Evolutionary conservation across 2,329 filamentous ascomycete species (phyloP), one percentile per base, ranked within the genome.

Genomic region (Furcasterigmium furcatum): DNA sequence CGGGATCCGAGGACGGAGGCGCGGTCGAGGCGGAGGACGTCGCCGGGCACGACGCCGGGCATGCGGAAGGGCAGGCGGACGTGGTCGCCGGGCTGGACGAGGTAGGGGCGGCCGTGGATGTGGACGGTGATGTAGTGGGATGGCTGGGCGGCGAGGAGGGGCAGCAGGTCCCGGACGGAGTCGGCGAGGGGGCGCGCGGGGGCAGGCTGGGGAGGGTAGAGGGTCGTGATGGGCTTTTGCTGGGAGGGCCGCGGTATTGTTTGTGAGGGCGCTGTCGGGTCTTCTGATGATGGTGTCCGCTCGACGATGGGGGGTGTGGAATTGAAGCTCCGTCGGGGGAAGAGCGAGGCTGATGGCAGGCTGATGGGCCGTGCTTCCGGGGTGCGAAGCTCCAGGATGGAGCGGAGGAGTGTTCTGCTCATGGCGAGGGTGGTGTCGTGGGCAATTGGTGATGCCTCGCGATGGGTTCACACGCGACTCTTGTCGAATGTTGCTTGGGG

Each of bases 1-100:
- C 94, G 79, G 55, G 85, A 92, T 22, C 94, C 94, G 38, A 99
- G 71, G 44, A 85, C 74, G 34, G 82, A 85, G 20, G 91, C 94
- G 46, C 91, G 85, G 70, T 96, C 92, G 47, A 99, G 77, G 7
- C 91, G 87, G 49, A 99, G 76, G 30, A 95, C 73, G 62, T 97
- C 92, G 24, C 94, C 94, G 1, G 91, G 85, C 8, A 77, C 69
- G 5, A 90, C 87, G 21, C 79, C 82, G 3, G 84, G 81, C 83
- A 94, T 89, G 57, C 79, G 79, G 72, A 91, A 91, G 6, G 88
- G 88, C 43, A 94, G 80, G 29, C 87, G 87, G 42, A 94, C 67
- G 48, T 77, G 74, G 69, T 94, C 88, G 54, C 88, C 88, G 38
- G 76, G 72, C 7, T 87, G 91, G 53, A 94, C 77, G 25, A 94